Base-by-base conservation (phyloP, 495 filamentous ascomycete species). In the Stereocaulon alpinum region DNA sequence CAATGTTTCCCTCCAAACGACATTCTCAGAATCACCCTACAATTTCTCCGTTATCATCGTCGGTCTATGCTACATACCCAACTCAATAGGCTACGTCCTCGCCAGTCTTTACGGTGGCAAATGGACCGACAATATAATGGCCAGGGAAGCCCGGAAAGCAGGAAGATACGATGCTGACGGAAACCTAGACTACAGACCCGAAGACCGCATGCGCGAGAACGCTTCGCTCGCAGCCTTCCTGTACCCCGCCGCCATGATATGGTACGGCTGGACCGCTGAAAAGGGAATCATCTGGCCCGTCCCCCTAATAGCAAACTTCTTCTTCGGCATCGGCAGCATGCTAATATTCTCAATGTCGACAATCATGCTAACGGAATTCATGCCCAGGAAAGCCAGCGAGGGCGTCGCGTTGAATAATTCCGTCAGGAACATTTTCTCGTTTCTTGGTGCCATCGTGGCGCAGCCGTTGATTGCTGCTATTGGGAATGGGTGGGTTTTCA, bases 101-200 rank as follows among this genome's bases (percentile, higher is more conserved):
- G 80, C 87, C 7, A 87, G 85, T 61, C 54, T 88, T 6, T 71
- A 89, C 27, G 92, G 92, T 42, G 92, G 92, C 1, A 75, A 74
- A 42, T 97, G 91, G 91, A 86, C 89, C 69, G 92, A 97, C 71
- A 70, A 68, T 37, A 94, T 97, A 70, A 97, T 97, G 92, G 76
- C 81, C 41, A 82, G 86, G 4, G 86, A 92, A 72, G 90, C 90
- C 5, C 73, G 71, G 27, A 85, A 81, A 61, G 88, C 88, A 0
- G 80, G 79, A 22, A 75, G 88, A 5, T 88, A 84, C 63, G 87
- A 91, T 60, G 78, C 79, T 30, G 73, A 82, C 34, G 87, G 87
- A 18, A 83, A 81, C 55, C 73, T 88, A 41, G 75, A 89, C 18
- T 88, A 82, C 68, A 74, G 79, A 1, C 91, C 92, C 0, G 92